phyloP scores from a whole-genome alignment of 108 stramenopile species.

The Epithemia pelagica region DNA sequence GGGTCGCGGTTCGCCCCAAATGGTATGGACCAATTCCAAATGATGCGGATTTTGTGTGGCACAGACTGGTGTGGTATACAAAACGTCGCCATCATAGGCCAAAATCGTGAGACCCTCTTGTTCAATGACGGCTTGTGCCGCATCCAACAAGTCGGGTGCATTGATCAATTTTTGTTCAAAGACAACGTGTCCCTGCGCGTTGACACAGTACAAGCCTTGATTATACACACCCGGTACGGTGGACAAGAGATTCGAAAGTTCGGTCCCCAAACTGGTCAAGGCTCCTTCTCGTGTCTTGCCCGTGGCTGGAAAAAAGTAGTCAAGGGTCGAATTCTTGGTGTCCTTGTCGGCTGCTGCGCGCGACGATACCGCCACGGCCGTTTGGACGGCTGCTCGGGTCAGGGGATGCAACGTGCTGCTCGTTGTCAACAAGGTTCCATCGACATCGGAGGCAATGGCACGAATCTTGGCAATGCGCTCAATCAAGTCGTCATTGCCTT shows the following conservation, averaged over 20 bases:
- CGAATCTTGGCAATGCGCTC: constrained; percentile 24
- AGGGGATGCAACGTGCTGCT: constrained; percentile 59
- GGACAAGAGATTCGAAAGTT: constrained; percentile 18
- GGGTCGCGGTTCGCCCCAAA: constrained; percentile 69
- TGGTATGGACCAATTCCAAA: constrained; percentile 52
- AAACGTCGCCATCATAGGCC: constrained; percentile 81
- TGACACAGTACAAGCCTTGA: constrained; percentile 86
- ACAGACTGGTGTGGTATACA: constrained; percentile 56
- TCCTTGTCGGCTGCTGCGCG: constrained; percentile 7
- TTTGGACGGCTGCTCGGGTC: constrained; percentile 43
- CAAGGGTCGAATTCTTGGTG: constrained; percentile 1
- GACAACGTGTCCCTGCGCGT: constrained; percentile 62
- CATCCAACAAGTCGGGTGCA: constrained; percentile 7
- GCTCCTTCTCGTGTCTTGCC: constrained; percentile 81
- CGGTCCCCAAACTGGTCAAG: constrained; percentile 44
- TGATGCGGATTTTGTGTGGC: constrained; percentile 11
- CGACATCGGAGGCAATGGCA: constrained; percentile 84
- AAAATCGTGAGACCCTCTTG: constrained; percentile 55
- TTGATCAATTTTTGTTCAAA: constrained; percentile 70
- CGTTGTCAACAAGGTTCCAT: constrained; percentile 72
- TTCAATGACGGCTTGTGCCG: constrained; percentile 56
- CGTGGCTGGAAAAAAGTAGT: constrained; percentile 79
- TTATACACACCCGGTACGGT: constrained; percentile 48
- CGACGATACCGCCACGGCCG: constrained; percentile 27
- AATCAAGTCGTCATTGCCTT: constrained; percentile 17